Base-by-base conservation (phyloP, 225 moss, liverwort and hornwort species). In the Bryoerythrophyllum caledonicum region DNA sequence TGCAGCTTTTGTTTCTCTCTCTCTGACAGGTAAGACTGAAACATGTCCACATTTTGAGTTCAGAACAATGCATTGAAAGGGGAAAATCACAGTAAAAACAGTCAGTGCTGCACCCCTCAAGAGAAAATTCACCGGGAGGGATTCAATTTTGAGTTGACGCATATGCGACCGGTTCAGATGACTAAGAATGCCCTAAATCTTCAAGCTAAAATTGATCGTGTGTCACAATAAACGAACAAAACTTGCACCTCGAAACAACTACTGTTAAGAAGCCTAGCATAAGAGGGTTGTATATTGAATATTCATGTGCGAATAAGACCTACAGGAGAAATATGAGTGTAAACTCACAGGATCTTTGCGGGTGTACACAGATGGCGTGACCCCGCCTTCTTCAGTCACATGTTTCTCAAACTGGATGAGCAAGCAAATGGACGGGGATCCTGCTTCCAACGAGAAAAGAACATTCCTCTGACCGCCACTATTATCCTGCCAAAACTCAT, bases 321-420 rank as follows among this genome's bases (percentile, higher is more conserved):
- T 32, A 34, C 24, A 27, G 61, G 34, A 60, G 71, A 53, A 53
- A 66, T 44, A 37, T 49, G 40, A 34, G 5, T 51, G 32, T 14
- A 13, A 64, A 83, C 96, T 96, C 82, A 96, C 97, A 80, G 97
- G 97, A 81, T 99, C 97, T 84, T 99, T 99, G 57, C 97, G 92
- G 66, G 94, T 94, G 55, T 99, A 99, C 60, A 99, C 97, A 84
- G 97, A 93, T 66, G 97, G 91, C 49, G 97, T 93, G n/a, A 99
- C 94, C 71, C 97, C 94, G 77, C 94, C 93, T 88, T 99, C 97
- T 74, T 99, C 94, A 24, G 97, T 99, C 66, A 93, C 93, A 90
- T 99, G 97, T 71, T 99, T 99, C 80, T 99, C 94, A 71, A 99
- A 91, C 85, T 99, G 94, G 67, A 99, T 86, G 37, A 99, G 91